Evolutionary conservation across 257 asterid species (phyloP).

Genomic region (Petunia axillaris): DNA sequence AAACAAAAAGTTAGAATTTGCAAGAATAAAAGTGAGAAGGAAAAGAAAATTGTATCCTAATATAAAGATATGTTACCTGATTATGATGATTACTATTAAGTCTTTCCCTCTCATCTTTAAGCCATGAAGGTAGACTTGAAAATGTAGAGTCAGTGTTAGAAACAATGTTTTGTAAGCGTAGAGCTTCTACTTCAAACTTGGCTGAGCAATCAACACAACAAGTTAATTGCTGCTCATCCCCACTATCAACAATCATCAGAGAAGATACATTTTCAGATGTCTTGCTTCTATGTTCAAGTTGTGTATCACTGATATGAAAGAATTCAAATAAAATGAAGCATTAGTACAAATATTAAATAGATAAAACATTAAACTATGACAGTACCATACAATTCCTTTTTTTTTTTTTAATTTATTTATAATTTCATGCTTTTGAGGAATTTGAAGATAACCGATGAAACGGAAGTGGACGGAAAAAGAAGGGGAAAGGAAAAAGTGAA

Average conservation of each 20-base stretch:
- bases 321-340: background rate
- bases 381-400: background rate
- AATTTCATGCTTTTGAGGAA: background rate
- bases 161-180: constrained; percentile 27
- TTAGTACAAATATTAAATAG: background rate
- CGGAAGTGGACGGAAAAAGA: constrained; percentile 12
- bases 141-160: constrained; percentile 42
- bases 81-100: constrained; percentile 51
- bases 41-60: background rate
- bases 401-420: background rate
- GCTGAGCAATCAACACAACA: constrained; percentile 55
- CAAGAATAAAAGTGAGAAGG: too few species aligned
- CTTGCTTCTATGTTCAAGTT: constrained; percentile 40
- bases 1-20: constrained; percentile 26
- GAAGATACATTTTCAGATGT: constrained; percentile 33
- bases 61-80: constrained; percentile 23
- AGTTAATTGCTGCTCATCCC: constrained; percentile 36
- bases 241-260: constrained; percentile 34
- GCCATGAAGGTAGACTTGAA: constrained; percentile 78
- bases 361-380: background rate
- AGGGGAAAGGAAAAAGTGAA: background rate
- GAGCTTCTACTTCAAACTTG: constrained; percentile 52
- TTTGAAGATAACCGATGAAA: background rate
- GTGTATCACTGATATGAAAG: constrained; percentile 31
- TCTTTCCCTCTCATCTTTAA: constrained; percentile 58